phyloP scores from a whole-genome alignment of 345 rosid species.

The Conringia planisiliqua region DNA sequence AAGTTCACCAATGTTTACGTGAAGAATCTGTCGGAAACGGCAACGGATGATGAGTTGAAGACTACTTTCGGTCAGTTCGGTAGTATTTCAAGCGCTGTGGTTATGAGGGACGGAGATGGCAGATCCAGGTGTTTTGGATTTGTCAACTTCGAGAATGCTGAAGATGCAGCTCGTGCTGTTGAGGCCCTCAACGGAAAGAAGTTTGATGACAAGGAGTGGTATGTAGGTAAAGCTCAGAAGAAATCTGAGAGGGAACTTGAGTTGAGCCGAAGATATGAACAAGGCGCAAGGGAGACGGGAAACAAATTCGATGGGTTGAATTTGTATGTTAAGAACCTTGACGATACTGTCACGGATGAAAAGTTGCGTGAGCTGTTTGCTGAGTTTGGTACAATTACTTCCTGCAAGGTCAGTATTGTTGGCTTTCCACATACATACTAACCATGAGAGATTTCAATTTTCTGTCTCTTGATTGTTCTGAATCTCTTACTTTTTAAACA shows the following conservation, averaged over 20 bases:
- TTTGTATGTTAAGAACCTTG: constrained; percentile 81
- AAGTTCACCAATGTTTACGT: constrained; percentile 71
- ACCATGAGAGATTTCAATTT: neutral
- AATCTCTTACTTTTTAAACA: neutral
- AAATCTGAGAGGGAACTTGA: constrained; percentile 85
- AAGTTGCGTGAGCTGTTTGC: constrained; percentile 83
- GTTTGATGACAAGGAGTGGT: constrained; percentile 90
- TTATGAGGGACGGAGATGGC: constrained; percentile 78
- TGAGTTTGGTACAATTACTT: constrained; percentile 74
- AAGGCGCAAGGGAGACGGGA: constrained; percentile 59
- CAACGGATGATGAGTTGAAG: constrained; percentile 59
- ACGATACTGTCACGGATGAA: constrained; percentile 84
- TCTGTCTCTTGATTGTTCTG: neutral
- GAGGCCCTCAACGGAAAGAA: constrained; percentile 80
- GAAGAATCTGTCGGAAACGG: constrained; percentile 63
- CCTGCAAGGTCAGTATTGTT: constrained; percentile 71
- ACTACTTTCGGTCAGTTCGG: constrained; percentile 66
- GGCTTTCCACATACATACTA: neutral
- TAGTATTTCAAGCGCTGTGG: constrained; percentile 57
- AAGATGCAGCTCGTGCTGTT: constrained; percentile 86
- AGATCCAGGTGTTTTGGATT: constrained; percentile 91
- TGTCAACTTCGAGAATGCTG: constrained; percentile 83
- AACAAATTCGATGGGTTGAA: constrained; percentile 78
- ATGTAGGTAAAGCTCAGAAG: constrained; percentile 91
- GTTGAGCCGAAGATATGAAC: constrained; percentile 70